Base-by-base conservation (phyloP, 805 yeast genomes). In the Vanderwaltozyma verrucispora region DNA sequence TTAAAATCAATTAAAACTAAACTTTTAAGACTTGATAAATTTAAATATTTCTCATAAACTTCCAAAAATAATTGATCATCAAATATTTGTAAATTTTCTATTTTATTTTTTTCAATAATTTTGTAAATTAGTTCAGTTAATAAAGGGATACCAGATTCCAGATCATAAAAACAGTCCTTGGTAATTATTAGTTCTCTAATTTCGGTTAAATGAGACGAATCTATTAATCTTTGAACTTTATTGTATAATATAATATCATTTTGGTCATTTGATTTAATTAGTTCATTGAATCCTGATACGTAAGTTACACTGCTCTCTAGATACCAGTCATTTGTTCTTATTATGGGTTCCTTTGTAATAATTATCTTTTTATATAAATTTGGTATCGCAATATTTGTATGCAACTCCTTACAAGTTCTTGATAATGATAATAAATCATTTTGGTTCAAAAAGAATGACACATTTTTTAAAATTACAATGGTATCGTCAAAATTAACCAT, bases 201-300 rank as follows among this genome's bases (percentile, higher is more conserved):
- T 28, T 50, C 47, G 4, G 37, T 13, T 16, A 60, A 55, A 16
- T 71, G 52, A 4, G 54, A 52, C 2, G 62, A 56, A 16, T 63
- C 63, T 11, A 62, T 33, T 29, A 77, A 50, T 3, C 67, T 54
- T 28, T 60, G 61, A 33, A 75, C 58, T 42, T 71, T 62, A 17
- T 63, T 51, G 20, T 54, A 45, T 10, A 63, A 50, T 15, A 68
- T 50, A 32, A 63, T 45, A 23, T 59, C 63, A 36, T 68, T 64
- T 32, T 64, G 63, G 28, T 62, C 60, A 0, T 38, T 41, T 10
- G 59, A 54, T 30, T 65, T 63, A 11, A 56, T 47, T 3, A 62
- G 48, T 3, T 64, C 57, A 6, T 53, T 45, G 18, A 58, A 44
- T 0, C 68, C 67, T 14, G 70, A 61, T 3, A 73, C 37, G 33